Conservation (phyloP, 2,329 filamentous ascomycete genomes). For the Cordyceps cicadae region DNA sequence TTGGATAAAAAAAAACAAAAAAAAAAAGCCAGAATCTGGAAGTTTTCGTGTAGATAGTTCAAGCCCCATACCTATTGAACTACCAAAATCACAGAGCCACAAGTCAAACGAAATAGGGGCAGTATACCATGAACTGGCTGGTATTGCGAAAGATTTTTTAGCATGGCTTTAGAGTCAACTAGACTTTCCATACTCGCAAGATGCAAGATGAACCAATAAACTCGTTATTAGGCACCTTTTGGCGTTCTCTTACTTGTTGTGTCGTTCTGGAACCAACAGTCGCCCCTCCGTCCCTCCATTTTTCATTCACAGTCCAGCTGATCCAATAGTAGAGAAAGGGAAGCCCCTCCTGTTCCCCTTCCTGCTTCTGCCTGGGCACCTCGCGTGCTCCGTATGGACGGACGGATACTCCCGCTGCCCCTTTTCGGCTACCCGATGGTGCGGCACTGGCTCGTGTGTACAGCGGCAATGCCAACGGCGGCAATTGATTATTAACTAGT, state of each 20-base stretch:
- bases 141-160: background rate
- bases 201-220: background rate
- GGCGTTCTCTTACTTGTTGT: background rate
- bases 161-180: background rate
- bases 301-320: no score
- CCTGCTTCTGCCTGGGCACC: slow-evolving; percentile 34
- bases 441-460: slow-evolving; percentile 19
- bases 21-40: slow-evolving; percentile 15
- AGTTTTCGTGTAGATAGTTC: slow-evolving; percentile 13
- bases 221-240: background rate
- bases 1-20: slow-evolving; percentile 17
- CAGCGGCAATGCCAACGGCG: slow-evolving; percentile 17
- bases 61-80: slow-evolving; percentile 23
- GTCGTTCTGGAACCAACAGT: no score
- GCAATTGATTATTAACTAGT: no score
- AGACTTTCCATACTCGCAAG: background rate
- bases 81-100: slow-evolving; percentile 26
- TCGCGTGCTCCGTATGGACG: slow-evolving; percentile 15
- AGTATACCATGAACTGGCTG: slow-evolving; percentile 18
- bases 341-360: slow-evolving; percentile 31
- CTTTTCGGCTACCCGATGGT: slow-evolving; percentile 18
- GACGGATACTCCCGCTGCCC: slow-evolving; percentile 38
- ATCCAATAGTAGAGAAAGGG: no score
- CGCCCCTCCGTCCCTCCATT: no score
- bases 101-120: slow-evolving; percentile 17